phyloP scores from a whole-genome alignment of 192 early-diverging fungal genomes.

The Umbelopsis sp. region DNA sequence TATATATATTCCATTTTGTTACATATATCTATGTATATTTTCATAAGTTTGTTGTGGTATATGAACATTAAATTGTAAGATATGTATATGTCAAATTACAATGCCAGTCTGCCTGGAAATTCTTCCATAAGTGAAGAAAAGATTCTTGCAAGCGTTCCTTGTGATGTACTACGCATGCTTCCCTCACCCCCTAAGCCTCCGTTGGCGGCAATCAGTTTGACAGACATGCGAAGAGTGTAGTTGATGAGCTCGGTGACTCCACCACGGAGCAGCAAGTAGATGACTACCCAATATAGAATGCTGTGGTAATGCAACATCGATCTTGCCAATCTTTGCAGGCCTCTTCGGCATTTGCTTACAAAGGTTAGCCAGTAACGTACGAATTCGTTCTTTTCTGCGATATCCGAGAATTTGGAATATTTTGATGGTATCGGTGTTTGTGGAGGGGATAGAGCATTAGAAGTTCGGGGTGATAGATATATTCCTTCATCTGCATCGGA shows the following conservation, averaged over 20 bases:
- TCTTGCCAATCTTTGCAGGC: background rate
- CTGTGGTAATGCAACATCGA: slow-evolving; percentile 30
- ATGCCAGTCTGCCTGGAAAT: slow-evolving; percentile 18
- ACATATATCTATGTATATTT: background rate
- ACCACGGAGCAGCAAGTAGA: slow-evolving; percentile 35
- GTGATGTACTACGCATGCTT: background rate
- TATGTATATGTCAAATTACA: slow-evolving; percentile 20
- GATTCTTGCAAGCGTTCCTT: background rate
- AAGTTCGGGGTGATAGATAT: slow-evolving; percentile 10
- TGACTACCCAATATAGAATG: slow-evolving; percentile 34
- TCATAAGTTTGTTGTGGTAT: slow-evolving; percentile 3
- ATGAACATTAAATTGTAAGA: slow-evolving; percentile 12
- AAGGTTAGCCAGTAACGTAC: slow-evolving; percentile 10
- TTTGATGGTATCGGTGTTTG: slow-evolving; percentile 4
- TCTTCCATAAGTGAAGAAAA: slow-evolving; percentile 15
- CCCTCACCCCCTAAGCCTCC: background rate
- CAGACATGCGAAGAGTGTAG: background rate
- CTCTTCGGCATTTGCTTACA: slow-evolving; percentile 13
- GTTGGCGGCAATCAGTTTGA: slow-evolving; percentile 12
- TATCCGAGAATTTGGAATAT: background rate
- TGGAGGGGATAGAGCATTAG: background rate
- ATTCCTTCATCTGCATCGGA: slow-evolving; percentile 1
- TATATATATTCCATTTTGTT: background rate
- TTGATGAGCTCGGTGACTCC: slow-evolving; percentile 19
- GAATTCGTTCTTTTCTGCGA: slow-evolving; percentile 11